phyloP scores from a whole-genome alignment of 179 eudicot species.

The Drosera spatulata region DNA sequence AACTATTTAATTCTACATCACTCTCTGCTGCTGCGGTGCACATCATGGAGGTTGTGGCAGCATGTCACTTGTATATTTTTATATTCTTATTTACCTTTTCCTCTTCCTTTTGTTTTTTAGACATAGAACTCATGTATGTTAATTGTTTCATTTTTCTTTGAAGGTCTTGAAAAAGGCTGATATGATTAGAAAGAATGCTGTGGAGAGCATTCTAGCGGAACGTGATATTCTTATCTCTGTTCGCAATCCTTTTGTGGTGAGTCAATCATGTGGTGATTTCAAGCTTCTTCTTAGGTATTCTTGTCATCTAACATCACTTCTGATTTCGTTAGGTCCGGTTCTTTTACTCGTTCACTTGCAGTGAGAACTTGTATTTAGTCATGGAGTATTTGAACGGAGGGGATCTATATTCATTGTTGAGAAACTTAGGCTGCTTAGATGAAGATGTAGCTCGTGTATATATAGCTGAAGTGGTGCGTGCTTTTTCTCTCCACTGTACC shows the following conservation, averaged over 20 bases:
- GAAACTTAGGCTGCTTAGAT: no score
- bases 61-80: no score
- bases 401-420: constrained; percentile 56
- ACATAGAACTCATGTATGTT: no score
- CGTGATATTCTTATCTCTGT: constrained; percentile 37
- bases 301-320: not conserved
- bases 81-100: no score
- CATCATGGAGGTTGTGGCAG: no score
- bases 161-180: constrained; percentile 97
- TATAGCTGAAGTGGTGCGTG: constrained; percentile 87
- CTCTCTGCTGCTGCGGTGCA: no score
- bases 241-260: constrained; percentile 96
- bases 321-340: constrained; percentile 71
- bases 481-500: constrained; percentile 4
- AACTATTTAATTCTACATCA: no score
- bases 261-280: constrained; percentile 9
- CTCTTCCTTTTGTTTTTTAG: no score
- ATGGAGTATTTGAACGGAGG: constrained; percentile 99
- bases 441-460: no score
- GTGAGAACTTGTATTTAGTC: constrained; percentile 96
- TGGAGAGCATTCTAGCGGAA: constrained; percentile 98
- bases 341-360: constrained; percentile 97
- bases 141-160: not conserved
- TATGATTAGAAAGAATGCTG: constrained; percentile 99
- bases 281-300: no score